Evolutionary conservation across 176 grass and related monocot genomes (phyloP), one percentile per base, ranked within the genome.

Genomic region (Bothriochloa decipiens): DNA sequence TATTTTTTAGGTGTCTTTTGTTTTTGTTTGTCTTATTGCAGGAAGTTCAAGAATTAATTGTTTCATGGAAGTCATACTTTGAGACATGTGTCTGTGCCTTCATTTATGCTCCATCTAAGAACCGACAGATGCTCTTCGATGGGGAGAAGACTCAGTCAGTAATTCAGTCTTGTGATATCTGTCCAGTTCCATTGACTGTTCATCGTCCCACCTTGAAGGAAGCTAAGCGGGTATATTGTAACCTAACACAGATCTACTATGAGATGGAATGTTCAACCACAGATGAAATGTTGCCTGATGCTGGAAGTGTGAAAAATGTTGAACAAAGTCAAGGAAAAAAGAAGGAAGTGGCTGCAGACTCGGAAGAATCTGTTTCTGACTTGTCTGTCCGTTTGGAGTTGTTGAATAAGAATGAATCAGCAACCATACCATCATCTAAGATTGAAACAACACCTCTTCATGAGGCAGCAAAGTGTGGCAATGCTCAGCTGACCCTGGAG

Each of bases 151-250:
- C 90, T 78, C 87, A 87, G 36, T 82, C 83, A 3, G 65, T 87
- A 85, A 73, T 89, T 70, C 87, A 95, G 49, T 68, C 68, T 45
- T 89, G 85, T 90, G 88, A 86, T 70, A 72, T 97, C 88, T 75
- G 87, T 58, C 86, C 92, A 81, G 74, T 98, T 11, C 96, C 91
- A 71, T 87, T 95, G 57, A 92, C 93, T 27, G 91, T 98, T 47
- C 96, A 82, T 75, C 84, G 96, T 22, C 96, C 96, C 70, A 98
- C 93, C 33, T 84, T 98, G 71, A 98, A 98, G 82, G 96, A 98
- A 90, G 91, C 88, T 77, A 94, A 95, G 83, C 81, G 93, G 26
- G 63, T 95, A 81, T 98, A 98, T 70, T 80, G 79, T 70, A 90
- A 89, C 75, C 87, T 98, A 77, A 89, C 93, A 74, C 86, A 88